Base-by-base conservation (phyloP, 176 grass and related monocot genomes). In the Hsuehochloa calcarea region DNA sequence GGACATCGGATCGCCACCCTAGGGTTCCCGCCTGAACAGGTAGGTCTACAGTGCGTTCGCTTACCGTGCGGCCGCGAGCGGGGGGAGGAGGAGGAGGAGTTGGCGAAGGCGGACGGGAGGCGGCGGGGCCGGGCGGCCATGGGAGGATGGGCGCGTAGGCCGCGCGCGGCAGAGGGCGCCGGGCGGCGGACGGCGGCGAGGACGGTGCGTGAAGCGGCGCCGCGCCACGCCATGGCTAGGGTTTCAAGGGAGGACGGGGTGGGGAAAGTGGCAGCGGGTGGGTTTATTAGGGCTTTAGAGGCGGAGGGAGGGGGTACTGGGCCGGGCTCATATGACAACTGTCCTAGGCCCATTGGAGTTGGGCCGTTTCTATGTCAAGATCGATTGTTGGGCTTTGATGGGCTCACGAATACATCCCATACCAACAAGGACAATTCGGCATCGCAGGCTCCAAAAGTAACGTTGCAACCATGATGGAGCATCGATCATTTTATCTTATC, bases 211-310 rank as follows among this genome's bases (percentile, higher is more conserved):
- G 92, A 92, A 81, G 93, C 63, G 10, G 90, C 85, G 67, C 88
- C 88, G 26, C 94, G 94, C 94, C 94, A 97, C 70, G 94, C 92
- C 94, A 97, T 97, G 22, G 77, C 75, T 91, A 84, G 75, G 80
- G 69, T 70, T 86, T 22, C 8, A 5, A 51, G 13, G 51, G 49
- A 13, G 79, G 74, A 59, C 11, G 51, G 0, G 25, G 44, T 6
- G 51, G 60, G 60, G 29, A 62, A 37, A 5, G 40, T 55, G 45
- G 67, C 55, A 54, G 88, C 2, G 29, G 25, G 19, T 67, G 89
- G 83, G 68, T 83, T 77, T 88, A 86, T 77, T 88, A 86, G 85
- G 93, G 84, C 82, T 92, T 90, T 84, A 74, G 76, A 75, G 17
- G 31, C 31, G 4, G 46, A 3, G 7, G 11, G 20, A 19, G 2